A percentile compares a stretch with the other conserved stretches of the same genome.
These are phyloP conservation scores for Erythrobasidium yunnanense DNA, from an alignment of 768 basidiomycete species.

Conservation along the genomic window DNA sequence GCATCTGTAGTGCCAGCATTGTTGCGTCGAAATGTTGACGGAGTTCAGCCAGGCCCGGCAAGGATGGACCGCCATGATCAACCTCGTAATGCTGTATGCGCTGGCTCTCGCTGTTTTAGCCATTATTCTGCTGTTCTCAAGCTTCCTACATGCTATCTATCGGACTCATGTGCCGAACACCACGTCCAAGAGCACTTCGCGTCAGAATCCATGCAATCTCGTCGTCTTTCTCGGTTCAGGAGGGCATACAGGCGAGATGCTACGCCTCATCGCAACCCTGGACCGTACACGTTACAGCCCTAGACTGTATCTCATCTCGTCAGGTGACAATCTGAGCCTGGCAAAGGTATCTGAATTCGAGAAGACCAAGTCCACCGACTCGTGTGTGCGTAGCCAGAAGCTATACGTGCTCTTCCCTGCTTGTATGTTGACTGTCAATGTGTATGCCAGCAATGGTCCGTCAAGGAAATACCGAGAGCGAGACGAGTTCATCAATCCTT, in stretches of 20 bases:
- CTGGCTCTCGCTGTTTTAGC: neutral
- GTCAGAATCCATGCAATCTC: conserved; percentile 40
- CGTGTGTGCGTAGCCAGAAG: neutral
- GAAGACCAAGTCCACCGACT: neutral
- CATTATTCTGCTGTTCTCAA: neutral
- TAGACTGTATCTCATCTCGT: conserved; percentile 67
- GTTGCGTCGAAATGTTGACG: too few relatives aligned
- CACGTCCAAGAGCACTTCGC: neutral
- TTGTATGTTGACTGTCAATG: neutral
- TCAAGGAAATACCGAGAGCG: conserved; percentile 72
- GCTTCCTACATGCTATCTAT: conserved; percentile 7
- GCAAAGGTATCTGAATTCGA: conserved; percentile 63
- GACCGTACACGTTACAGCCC: conserved; percentile 63
- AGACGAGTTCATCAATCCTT: conserved; percentile 73
- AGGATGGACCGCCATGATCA: too few relatives aligned
- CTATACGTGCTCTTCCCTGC: neutral
- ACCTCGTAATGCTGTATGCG: neutral
- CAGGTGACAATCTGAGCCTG: conserved; percentile 68
- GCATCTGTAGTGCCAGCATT: too few relatives aligned
- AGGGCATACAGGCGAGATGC: conserved; percentile 83
- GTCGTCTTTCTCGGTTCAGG: conserved; percentile 93
- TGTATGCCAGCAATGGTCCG: conserved; percentile 43
- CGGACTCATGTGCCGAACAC: conserved; percentile 4
- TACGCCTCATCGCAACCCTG: conserved; percentile 59
- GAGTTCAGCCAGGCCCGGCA: too few relatives aligned